phyloP scores from a whole-genome alignment of 257 asterid genomes.

The Lycium barbarum region DNA sequence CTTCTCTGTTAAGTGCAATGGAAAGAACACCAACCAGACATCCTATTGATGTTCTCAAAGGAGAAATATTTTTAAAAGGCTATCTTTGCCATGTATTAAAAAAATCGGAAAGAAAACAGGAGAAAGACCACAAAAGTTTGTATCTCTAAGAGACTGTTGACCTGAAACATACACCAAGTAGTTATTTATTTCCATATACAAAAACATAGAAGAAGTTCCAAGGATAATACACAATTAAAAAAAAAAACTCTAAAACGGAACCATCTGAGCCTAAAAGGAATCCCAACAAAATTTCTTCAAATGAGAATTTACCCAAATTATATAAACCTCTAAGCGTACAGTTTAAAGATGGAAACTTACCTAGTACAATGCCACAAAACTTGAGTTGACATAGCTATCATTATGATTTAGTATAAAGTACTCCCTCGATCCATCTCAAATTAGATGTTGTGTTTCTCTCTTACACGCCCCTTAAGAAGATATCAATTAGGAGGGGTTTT shows the following conservation, averaged over 20 bases:
- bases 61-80: neutral
- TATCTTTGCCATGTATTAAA: neutral
- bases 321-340: neutral
- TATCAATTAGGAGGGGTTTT: no score
- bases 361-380: neutral
- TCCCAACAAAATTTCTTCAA: conserved; percentile 17
- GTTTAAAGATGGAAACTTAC: neutral
- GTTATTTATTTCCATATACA: conserved; percentile 20
- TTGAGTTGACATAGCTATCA: neutral
- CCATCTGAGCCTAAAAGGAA: neutral
- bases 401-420: neutral
- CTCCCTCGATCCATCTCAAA: no score
- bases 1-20: neutral
- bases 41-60: conserved; percentile 15
- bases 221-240: neutral
- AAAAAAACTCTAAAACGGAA: neutral
- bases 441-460: no score
- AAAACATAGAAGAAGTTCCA: neutral
- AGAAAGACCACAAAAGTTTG: neutral
- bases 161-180: neutral
- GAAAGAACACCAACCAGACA: neutral
- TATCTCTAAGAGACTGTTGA: conserved; percentile 4
- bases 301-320: neutral
- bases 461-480: no score
- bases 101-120: neutral